These are phyloP conservation scores for Talaromyces adpressus DNA, from an alignment of 495 filamentous ascomycete genomes.

Conservation along the genomic window DNA sequence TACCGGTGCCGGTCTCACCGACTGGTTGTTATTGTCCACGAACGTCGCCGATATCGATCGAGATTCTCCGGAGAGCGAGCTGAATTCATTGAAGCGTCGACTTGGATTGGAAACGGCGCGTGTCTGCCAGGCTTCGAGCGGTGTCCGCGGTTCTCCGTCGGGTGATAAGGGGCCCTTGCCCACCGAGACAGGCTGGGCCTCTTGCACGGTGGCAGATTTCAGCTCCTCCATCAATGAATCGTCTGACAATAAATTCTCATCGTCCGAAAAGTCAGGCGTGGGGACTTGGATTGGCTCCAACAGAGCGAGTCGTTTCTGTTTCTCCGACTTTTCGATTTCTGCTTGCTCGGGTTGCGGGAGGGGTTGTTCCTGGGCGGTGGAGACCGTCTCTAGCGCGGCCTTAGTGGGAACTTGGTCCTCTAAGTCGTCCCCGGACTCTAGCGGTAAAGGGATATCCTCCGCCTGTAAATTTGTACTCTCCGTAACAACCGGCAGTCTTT, in stretches of 20 bases:
- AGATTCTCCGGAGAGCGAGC: slow-evolving; percentile 29
- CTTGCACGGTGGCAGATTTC: slow-evolving; percentile 70
- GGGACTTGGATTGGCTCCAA: slow-evolving; percentile 51
- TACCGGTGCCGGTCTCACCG: slow-evolving; percentile 20
- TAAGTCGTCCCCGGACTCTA: neutral
- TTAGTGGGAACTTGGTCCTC: neutral
- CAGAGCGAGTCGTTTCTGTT: slow-evolving; percentile 40
- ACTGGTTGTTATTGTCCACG: slow-evolving; percentile 17
- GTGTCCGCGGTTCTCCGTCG: slow-evolving; percentile 25
- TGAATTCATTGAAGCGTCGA: slow-evolving; percentile 29
- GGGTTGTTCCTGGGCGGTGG: slow-evolving; percentile 1
- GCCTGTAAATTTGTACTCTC: neutral
- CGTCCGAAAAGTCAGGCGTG: slow-evolving; percentile 51
- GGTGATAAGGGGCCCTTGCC: slow-evolving; percentile 76
- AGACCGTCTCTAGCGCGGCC: neutral
- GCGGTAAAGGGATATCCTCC: neutral
- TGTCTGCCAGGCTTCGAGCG: slow-evolving; percentile 33
- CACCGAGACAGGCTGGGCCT: slow-evolving; percentile 77
- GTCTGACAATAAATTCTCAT: slow-evolving; percentile 64
- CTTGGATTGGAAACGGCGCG: slow-evolving; percentile 46
- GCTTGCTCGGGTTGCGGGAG: neutral
- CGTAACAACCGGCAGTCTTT: neutral
- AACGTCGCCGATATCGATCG: slow-evolving; percentile 35
- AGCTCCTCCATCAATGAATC: slow-evolving; percentile 89
- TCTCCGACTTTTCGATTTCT: slow-evolving; percentile 14